Evolutionary conservation across 1,139 yeast genomes (phyloP).

Genomic region (Meyerozyma sp.): DNA sequence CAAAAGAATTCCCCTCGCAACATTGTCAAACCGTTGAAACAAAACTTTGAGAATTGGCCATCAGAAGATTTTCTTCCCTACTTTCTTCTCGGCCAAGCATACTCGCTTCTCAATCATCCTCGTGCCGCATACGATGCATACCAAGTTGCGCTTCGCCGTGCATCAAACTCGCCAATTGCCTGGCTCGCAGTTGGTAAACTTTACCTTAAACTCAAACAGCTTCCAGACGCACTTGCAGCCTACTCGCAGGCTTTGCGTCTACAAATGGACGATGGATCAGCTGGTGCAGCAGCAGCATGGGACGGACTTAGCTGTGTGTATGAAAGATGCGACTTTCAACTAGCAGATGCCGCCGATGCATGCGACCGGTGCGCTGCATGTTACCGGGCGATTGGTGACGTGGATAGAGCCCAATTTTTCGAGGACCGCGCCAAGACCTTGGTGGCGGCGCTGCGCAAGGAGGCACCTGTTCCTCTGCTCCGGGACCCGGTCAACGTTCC

Average conservation of each 20-base stretch:
- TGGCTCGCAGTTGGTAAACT: conserved; percentile 66
- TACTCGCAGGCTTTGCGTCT: conserved; percentile 59
- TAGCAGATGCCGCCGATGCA: conserved; percentile 57
- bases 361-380: conserved; percentile 48
- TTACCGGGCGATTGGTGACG: conserved; percentile 44
- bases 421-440: conserved; percentile 40
- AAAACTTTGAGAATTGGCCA: neutral
- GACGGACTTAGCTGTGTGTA: conserved; percentile 62
- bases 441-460: conserved; percentile 36
- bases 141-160: conserved; percentile 52
- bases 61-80: conserved; percentile 52
- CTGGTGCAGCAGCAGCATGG: conserved; percentile 59
- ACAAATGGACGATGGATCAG: conserved; percentile 43
- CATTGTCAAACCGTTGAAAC: neutral
- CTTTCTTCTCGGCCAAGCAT: conserved; percentile 53
- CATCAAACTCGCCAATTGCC: conserved; percentile 50
- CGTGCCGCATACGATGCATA: conserved; percentile 52
- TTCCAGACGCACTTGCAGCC: conserved; percentile 63
- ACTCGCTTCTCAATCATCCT: conserved; percentile 41
- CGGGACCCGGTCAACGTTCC: conserved; percentile 51
- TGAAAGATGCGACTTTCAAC: conserved; percentile 57
- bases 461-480: conserved; percentile 39
- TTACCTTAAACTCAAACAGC: conserved; percentile 52
- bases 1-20: neutral
- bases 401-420: conserved; percentile 32